phyloP scores from a whole-genome alignment of 1,284 basidiomycete genomes.

The Cutaneotrichosporon mucoides region DNA sequence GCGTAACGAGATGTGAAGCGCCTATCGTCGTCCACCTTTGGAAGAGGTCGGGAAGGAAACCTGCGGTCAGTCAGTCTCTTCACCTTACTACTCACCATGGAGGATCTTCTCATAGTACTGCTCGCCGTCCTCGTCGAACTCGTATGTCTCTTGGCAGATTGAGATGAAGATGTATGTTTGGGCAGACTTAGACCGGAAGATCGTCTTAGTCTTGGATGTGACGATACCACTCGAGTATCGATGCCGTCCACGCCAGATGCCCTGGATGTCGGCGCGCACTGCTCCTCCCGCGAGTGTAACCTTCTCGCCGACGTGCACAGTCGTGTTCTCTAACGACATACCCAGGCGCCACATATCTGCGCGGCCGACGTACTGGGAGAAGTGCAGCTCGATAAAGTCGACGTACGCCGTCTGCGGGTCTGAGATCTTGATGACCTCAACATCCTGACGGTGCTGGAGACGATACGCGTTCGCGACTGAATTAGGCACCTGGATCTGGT shows the following conservation, averaged over 20 bases:
- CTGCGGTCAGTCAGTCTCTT: conserved; percentile 25
- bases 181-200: conserved; percentile 87
- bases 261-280: conserved; percentile 71
- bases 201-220: conserved; percentile 75
- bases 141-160: conserved; percentile 92
- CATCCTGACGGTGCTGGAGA: conserved; percentile 45
- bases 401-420: conserved; percentile 59
- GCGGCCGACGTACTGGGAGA: conserved; percentile 87
- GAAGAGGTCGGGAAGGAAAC: conserved; percentile 79
- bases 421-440: conserved; percentile 44
- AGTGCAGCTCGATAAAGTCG: conserved; percentile 80
- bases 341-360: conserved; percentile 89
- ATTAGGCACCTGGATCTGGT: conserved; percentile 44
- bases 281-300: conserved; percentile 55
- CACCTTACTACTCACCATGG: conserved; percentile 53
- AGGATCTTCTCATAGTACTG: conserved; percentile 95
- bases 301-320: conserved; percentile 60
- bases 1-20: conserved; percentile 89
- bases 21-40: conserved; percentile 72
- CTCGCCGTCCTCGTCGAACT: conserved; percentile 94
- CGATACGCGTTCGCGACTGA: conserved; percentile 43
- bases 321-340: conserved; percentile 58
- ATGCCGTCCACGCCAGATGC: conserved; percentile 54
- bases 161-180: conserved; percentile 86
- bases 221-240: conserved; percentile 74